Base-by-base conservation (phyloP, 192 early-diverging fungal genomes). In the Backusella mclennaniae region DNA sequence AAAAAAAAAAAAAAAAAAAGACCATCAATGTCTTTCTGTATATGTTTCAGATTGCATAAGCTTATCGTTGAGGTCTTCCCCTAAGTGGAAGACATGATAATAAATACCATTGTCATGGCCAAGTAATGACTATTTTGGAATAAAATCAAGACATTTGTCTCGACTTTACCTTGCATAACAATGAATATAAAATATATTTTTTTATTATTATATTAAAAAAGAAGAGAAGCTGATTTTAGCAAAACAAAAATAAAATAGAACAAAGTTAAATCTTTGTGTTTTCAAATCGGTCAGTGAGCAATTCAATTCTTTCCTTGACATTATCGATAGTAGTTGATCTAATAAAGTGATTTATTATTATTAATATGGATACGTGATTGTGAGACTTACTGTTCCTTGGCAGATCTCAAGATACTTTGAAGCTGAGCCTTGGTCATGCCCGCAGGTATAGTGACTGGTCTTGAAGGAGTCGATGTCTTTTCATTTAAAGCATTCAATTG, bases 351-450 rank as follows among this genome's bases (percentile, higher is more conserved):
- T 29, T 63, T 63, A 26, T 63, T 29, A 12, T 12, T 63, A 29
- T 29, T 2, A 6, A 39, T 39, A 39, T 39, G 26, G 0, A 63
- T 14, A 23, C 33, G 3, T 33, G 4, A 21, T 49, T 67, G 15
- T 1, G 36, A 29, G 19, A 76, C 76, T 71, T 59, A 76, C 76
- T 76, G 68, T 59, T 76, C 69, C 15, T 76, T 69, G 44, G 70
- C 38, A 29, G 68, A 53, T 31, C 41, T 69, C 19, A 71, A 53
- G 11, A 76, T 70, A 36, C 70, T 69, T 23, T 35, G 21, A 41
- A 63, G 68, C 38, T 76, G 76, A n/a, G 52, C 46, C 69, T 17
- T 12, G 19, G 41, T 63, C 11, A 71, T 23, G n/a, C 67, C 35
- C 6, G n/a, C 70, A 36, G 19, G 23, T 69, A 35, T 15, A 38